Percentiles rank a stretch among this genome's conserved stretches.
Evolutionary conservation across 1,284 basidiomycete genomes (phyloP).

Genomic region (Athelia psychrophila): DNA sequence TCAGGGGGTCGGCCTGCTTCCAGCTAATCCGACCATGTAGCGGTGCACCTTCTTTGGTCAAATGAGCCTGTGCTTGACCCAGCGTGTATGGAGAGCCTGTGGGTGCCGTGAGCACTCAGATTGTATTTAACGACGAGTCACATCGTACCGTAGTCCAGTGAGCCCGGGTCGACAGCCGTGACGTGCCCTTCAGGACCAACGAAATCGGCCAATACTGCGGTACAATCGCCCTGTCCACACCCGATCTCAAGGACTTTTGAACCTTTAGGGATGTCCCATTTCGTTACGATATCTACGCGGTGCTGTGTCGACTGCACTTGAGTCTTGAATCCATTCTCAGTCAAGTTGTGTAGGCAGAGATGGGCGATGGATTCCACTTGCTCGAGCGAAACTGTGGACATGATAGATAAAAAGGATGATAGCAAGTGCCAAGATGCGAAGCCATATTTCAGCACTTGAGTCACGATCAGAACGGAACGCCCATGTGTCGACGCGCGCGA

Average conservation of each 20-base stretch:
- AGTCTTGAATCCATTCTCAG: neutral
- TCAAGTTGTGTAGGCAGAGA: neutral
- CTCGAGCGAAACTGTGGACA: neutral
- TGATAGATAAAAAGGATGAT: neutral
- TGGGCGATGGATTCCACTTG: neutral
- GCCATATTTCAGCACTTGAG: no score
- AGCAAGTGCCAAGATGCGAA: no score
- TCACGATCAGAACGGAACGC: no score
- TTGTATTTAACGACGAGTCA: neutral
- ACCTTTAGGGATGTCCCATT: conserved; percentile 30
- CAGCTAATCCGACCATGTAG: conserved; percentile 36
- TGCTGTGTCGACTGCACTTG: conserved; percentile 20
- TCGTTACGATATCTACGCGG: conserved; percentile 30
- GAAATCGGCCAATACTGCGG: conserved; percentile 32
- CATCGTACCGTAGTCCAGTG: conserved; percentile 32
- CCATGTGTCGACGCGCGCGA: no score
- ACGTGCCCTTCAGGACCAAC: conserved; percentile 36
- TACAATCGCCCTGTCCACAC: conserved; percentile 43
- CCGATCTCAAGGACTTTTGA: conserved; percentile 36
- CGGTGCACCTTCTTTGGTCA: conserved; percentile 21
- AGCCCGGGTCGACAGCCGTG: conserved; percentile 38
- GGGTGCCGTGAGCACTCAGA: neutral
- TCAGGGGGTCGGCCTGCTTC: conserved; percentile 30
- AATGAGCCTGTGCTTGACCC: conserved; percentile 34
- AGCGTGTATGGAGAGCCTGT: conserved; percentile 37